These are phyloP conservation scores for Polytolypa hystricis DNA, from an alignment of 2,329 filamentous ascomycete genomes.

Conservation along the genomic window DNA sequence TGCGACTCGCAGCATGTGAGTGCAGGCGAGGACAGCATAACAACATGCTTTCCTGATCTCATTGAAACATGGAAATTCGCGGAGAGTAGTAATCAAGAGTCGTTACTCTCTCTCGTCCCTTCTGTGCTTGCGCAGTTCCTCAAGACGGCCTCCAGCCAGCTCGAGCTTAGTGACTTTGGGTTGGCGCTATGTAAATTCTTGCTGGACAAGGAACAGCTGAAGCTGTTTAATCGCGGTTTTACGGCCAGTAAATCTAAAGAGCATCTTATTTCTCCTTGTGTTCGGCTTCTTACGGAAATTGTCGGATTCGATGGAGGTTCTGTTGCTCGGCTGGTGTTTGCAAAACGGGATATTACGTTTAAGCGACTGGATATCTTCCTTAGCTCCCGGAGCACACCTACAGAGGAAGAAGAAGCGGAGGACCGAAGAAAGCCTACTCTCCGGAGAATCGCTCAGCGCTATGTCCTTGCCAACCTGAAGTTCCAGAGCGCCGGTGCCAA, in stretches of 20 bases:
- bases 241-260: conserved; percentile 73
- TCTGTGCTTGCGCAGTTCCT: conserved; percentile 74
- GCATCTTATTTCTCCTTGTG: conserved; percentile 75
- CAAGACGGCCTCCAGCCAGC: conserved; percentile 60
- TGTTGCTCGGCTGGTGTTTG: conserved; percentile 65
- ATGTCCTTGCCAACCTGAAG: conserved; percentile 67
- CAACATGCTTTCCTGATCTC: conserved; percentile 62
- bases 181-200: conserved; percentile 70
- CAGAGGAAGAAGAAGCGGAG: conserved; percentile 45
- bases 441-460: conserved; percentile 69
- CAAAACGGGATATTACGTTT: conserved; percentile 65
- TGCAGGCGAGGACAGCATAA: conserved; percentile 42
- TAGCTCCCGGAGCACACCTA: conserved; percentile 47
- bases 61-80: conserved; percentile 85
- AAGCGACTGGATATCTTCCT: conserved; percentile 73
- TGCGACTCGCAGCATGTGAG: conserved; percentile 44
- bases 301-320: conserved; percentile 75
- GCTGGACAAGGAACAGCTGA: conserved; percentile 68
- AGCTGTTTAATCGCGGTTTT: conserved; percentile 67
- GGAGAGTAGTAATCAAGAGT: conserved; percentile 66
- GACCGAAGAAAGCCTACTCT: conserved; percentile 64
- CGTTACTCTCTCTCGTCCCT: conserved; percentile 66
- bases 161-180: conserved; percentile 66
- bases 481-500: conserved; percentile 69
- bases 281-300: conserved; percentile 78